Percentiles rank a stretch among this genome's conserved stretches.
Evolutionary conservation across 495 filamentous ascomycete species (phyloP).

Genomic region (Paragyromitra xinjiangensis): DNA sequence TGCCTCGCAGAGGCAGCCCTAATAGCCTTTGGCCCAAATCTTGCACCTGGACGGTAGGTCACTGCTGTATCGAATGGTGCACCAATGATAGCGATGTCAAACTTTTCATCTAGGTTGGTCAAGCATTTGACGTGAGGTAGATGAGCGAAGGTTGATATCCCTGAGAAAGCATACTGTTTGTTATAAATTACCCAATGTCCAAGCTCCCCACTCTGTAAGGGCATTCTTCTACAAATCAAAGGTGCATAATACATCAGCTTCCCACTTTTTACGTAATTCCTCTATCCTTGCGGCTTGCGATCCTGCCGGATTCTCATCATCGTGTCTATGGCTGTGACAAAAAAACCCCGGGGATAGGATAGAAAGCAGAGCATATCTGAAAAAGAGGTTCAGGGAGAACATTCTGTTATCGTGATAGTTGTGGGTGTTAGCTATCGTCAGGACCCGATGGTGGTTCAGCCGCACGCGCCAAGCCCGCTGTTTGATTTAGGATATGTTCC

Average conservation of each 20-base stretch:
- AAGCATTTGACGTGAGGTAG: slow-evolving; percentile 77
- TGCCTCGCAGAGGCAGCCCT: slow-evolving; percentile 79
- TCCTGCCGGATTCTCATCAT: slow-evolving; percentile 56
- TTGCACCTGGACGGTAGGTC: slow-evolving; percentile 81
- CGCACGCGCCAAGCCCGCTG: slow-evolving; percentile 3
- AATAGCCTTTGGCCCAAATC: slow-evolving; percentile 84
- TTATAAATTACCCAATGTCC: neutral
- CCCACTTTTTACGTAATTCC: slow-evolving; percentile 67
- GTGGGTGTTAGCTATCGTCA: neutral
- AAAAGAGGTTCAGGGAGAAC: neutral
- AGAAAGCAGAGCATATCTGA: neutral
- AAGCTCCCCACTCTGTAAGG: neutral
- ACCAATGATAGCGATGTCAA: slow-evolving; percentile 83
- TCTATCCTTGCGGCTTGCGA: slow-evolving; percentile 59
- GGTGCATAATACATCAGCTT: slow-evolving; percentile 62
- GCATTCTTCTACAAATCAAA: slow-evolving; percentile 1
- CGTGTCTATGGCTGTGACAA: slow-evolving; percentile 32
- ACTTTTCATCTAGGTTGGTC: slow-evolving; percentile 69
- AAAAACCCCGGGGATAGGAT: neutral
- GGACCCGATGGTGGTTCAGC: neutral
- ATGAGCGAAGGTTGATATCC: slow-evolving; percentile 83
- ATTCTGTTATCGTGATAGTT: neutral
- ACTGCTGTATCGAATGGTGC: slow-evolving; percentile 87
- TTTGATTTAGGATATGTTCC: too few species aligned
- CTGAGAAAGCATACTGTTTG: slow-evolving; percentile 75